phyloP scores from a whole-genome alignment of 2,329 filamentous ascomycete genomes.

The Ceratocystis cubensis region DNA sequence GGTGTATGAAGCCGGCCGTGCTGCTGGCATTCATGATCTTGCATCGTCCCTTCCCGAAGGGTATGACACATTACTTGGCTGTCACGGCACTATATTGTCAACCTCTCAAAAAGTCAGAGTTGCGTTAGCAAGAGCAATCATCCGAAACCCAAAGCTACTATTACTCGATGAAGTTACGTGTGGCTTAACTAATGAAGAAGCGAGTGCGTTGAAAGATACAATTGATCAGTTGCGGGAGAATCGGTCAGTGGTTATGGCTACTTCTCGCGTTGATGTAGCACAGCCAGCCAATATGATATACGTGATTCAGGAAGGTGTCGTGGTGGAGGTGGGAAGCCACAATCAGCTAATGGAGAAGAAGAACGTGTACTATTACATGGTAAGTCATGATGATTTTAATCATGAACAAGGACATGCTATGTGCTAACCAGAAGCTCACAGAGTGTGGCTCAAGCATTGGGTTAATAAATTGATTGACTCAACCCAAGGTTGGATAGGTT shows the following conservation, averaged over 20 bases:
- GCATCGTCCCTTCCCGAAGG: slow-evolving; percentile 52
- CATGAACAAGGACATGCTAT: neutral
- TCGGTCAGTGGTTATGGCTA: slow-evolving; percentile 33
- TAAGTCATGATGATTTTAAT: slow-evolving; percentile 25
- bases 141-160: slow-evolving; percentile 48
- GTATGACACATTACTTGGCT: slow-evolving; percentile 46
- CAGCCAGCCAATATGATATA: slow-evolving; percentile 35
- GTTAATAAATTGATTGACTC: neutral
- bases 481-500: neutral
- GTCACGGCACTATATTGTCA: slow-evolving; percentile 49
- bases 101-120: slow-evolving; percentile 55
- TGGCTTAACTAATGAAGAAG: slow-evolving; percentile 47
- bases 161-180: slow-evolving; percentile 59
- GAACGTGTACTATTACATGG: slow-evolving; percentile 41
- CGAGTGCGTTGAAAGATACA: slow-evolving; percentile 39
- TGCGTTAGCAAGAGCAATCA: slow-evolving; percentile 51
- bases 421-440: slow-evolving; percentile 10
- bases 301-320: slow-evolving; percentile 32
- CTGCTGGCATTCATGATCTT: slow-evolving; percentile 63
- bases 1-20: slow-evolving; percentile 28
- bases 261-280: slow-evolving; percentile 34
- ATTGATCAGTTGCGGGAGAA: slow-evolving; percentile 19
- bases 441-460: slow-evolving; percentile 14
- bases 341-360: slow-evolving; percentile 42
- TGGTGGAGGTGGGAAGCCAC: slow-evolving; percentile 34